These are phyloP conservation scores for Sodiomyces alkalinus DNA, from an alignment of 2,329 filamentous ascomycete genomes.

Conservation along the genomic window DNA sequence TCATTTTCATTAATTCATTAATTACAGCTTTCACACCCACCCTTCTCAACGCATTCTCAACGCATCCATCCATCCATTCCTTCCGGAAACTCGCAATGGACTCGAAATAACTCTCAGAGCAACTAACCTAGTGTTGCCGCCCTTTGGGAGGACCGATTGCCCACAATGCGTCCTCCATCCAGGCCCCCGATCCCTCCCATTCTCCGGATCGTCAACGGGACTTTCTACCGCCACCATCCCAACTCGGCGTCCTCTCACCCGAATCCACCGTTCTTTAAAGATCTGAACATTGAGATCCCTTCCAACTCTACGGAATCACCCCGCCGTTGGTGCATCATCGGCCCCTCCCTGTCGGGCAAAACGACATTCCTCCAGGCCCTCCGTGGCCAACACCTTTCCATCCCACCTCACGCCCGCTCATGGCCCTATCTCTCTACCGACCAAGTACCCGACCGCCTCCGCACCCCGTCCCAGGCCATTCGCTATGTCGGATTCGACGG, in stretches of 20 bases:
- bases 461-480: conserved; percentile 52
- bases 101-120: conserved; percentile 3
- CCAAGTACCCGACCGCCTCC: conserved; percentile 38
- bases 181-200: conserved; percentile 34
- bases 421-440: conserved; percentile 64
- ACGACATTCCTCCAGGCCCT: conserved; percentile 73
- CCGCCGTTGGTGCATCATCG: conserved; percentile 73
- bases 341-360: conserved; percentile 62
- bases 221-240: conserved; percentile 69
- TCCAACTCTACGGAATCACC: conserved; percentile 27
- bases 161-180: neutral
- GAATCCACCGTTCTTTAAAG: conserved; percentile 60
- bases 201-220: conserved; percentile 60
- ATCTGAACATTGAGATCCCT: conserved; percentile 55
- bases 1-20: too few relatives aligned
- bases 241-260: conserved; percentile 26
- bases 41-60: too few relatives aligned
- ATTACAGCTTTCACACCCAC: too few relatives aligned
- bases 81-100: too few relatives aligned
- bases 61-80: too few relatives aligned
- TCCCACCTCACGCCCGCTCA: conserved; percentile 59
- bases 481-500: conserved; percentile 84
- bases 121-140: too few relatives aligned
- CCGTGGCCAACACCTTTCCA: conserved; percentile 57
- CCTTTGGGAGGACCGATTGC: too few relatives aligned